Evolutionary conservation across 768 basidiomycete genomes (phyloP).

Genomic region (Ramaria sp.): DNA sequence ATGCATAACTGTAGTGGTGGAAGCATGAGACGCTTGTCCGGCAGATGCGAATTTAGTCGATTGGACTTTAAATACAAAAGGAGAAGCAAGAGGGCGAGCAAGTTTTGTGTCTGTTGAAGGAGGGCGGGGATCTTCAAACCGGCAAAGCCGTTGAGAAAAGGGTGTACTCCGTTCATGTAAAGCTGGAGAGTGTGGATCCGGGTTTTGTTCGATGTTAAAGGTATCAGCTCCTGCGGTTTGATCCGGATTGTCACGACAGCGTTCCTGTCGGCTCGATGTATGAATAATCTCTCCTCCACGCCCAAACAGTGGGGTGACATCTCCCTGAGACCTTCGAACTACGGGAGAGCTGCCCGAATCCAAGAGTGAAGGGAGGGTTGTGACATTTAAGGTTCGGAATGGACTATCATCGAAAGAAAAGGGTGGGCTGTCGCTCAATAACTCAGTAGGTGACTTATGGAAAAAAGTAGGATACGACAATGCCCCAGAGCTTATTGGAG

Average conservation of each 20-base stretch:
- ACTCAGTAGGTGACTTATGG: background rate
- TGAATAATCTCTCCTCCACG: background rate
- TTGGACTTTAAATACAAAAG: background rate
- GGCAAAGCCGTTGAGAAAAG: background rate
- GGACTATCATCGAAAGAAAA: background rate
- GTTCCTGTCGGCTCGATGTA: background rate
- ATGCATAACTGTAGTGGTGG: background rate
- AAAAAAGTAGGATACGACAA: background rate
- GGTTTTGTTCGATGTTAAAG: background rate
- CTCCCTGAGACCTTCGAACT: constrained; percentile 5
- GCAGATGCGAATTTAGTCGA: background rate
- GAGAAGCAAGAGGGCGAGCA: background rate
- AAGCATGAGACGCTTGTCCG: background rate
- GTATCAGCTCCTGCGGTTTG: background rate
- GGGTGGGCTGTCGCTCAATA: background rate
- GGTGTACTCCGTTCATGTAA: background rate
- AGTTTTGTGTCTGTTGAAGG: background rate
- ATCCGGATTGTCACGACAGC: background rate
- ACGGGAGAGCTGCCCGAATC: background rate
- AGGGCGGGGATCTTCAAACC: background rate
- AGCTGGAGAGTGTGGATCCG: background rate
- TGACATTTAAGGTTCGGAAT: background rate
- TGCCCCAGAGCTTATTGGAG: background rate
- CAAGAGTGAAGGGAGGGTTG: background rate
- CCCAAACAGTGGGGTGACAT: constrained; percentile 1